Conservation (phyloP, 179 eudicot species). For the Nepenthes alata region DNA sequence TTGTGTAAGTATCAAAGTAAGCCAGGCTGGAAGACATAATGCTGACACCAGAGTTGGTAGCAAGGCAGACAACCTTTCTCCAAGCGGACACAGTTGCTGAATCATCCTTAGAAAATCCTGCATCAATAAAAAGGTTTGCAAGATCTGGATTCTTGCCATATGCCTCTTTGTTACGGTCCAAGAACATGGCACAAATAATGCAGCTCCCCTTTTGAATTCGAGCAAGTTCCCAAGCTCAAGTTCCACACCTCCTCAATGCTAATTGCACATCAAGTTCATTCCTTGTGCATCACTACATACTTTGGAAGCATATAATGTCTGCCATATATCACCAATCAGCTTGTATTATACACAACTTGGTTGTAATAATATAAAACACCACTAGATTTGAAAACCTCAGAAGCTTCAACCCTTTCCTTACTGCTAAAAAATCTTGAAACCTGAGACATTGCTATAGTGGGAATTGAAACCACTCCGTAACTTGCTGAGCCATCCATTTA, state of each 20-base stretch:
- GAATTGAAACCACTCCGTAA: slow-evolving; percentile 71
- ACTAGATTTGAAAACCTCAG: slow-evolving; percentile 49
- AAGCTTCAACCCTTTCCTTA: slow-evolving; percentile 62
- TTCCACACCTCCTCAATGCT: slow-evolving; percentile 65
- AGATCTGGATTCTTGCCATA: slow-evolving; percentile 27
- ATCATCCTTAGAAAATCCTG: slow-evolving; percentile 47
- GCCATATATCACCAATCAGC: slow-evolving; percentile 62
- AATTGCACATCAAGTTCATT: slow-evolving; percentile 74
- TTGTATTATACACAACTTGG: slow-evolving; percentile 48
- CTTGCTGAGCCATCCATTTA: slow-evolving; percentile 84
- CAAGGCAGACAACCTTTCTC: slow-evolving; percentile 15
- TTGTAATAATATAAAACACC: slow-evolving; percentile 33
- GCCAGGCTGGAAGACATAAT: slow-evolving; percentile 30
- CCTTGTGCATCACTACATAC: slow-evolving; percentile 82
- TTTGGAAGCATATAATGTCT: slow-evolving; percentile 67
- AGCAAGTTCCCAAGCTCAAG: slow-evolving; percentile 65
- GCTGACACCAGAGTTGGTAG: slow-evolving; percentile 62
- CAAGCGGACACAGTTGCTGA: not conserved
- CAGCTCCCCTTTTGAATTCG: slow-evolving; percentile 87
- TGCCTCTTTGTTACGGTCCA: slow-evolving; percentile 35
- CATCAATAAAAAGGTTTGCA: slow-evolving; percentile 58
- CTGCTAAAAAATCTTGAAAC: slow-evolving; percentile 78
- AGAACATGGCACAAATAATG: slow-evolving; percentile 66
- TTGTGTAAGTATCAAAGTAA: no score
- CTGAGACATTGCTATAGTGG: slow-evolving; percentile 64